Conservation (phyloP, 371 early-diverging fungal species). For the Haplosporangium sp. region DNA sequence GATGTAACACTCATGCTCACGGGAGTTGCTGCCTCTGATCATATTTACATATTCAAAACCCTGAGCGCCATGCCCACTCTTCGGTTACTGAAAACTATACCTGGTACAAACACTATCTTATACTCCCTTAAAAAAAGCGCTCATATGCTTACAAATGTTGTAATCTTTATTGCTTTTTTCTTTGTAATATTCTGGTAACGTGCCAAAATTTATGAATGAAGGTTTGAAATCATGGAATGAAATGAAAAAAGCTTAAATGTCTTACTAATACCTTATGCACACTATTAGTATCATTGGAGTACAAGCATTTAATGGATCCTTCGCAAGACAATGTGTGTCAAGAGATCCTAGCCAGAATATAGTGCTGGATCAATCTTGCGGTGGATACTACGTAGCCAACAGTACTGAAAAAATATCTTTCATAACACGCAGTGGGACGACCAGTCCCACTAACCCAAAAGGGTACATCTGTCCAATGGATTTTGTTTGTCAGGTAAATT, state of each 20-base stretch:
- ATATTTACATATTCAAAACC: slow-evolving; percentile 68
- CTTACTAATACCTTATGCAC: not conserved
- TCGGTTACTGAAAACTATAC: slow-evolving; percentile 70
- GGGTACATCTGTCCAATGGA: slow-evolving; percentile 70
- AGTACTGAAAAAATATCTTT: slow-evolving; percentile 8
- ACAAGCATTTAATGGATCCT: slow-evolving; percentile 75
- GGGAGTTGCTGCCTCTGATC: slow-evolving; percentile 43
- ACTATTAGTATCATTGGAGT: slow-evolving; percentile 67
- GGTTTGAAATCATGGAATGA: not conserved
- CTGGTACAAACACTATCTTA: slow-evolving; percentile 70
- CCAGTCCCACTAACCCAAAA: slow-evolving; percentile 59
- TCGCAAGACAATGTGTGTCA: slow-evolving; percentile 66
- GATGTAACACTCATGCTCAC: slow-evolving; percentile 61
- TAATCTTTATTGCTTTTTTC: slow-evolving; percentile 72
- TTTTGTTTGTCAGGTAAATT: slow-evolving; percentile 63
- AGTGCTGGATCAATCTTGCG: slow-evolving; percentile 23
- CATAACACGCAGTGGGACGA: not conserved
- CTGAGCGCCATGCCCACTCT: slow-evolving; percentile 68
- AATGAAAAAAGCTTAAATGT: no score
- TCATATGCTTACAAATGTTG: slow-evolving; percentile 69
- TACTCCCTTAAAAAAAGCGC: slow-evolving; percentile 73
- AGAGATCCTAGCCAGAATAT: not conserved
- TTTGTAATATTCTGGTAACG: slow-evolving; percentile 71
- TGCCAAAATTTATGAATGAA: no score
- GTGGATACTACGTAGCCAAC: slow-evolving; percentile 22